Base-by-base conservation (phyloP, 2,329 filamentous ascomycete species). In the Nectriaceae sp. region DNA sequence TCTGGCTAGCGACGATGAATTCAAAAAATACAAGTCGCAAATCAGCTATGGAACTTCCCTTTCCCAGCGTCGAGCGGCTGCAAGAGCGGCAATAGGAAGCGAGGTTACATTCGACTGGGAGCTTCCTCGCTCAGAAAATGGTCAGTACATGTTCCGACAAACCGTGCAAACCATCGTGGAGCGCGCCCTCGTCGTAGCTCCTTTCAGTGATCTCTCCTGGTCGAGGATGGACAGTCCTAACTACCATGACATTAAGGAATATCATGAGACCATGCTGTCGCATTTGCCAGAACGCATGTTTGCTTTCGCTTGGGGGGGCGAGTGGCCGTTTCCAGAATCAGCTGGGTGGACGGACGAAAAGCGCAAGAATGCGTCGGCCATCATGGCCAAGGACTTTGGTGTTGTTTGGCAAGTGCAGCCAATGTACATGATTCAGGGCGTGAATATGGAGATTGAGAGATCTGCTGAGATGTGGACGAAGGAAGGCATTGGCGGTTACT, bases 351-450 rank as follows among this genome's bases (percentile, higher is more conserved):
- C 66, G 54, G 68, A 65, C 3, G 68, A 67, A 15, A 62, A 62
- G 42, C 72, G 69, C 49, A 60, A 70, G 43, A 71, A 56, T 41
- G 58, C 44, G 11, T 64, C 62, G 46, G 67, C 66, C 20, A 66
- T 70, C 45, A 47, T 72, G 50, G 67, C 70, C 45, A 67, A 68
- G 54, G n/a, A n/a, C n/a, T 54, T 70, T 49, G 66, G 68, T 18
- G 56, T 72, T 10, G 68, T 69, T 5, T 73, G 69, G 70, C 70
- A 73, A 48, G 67, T 72, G 2, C 69, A 73, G 60, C 70, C 69
- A 4, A 70, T 72, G 40, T 72, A 66, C 65, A 56, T 57, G 20
- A 45, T 70, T 10, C 61, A 65, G 22, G 70, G 70, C 0, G 49
- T 49, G 36, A 70, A 70, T 48, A 57, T 67, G 40, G 52, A 59